Base-by-base conservation (phyloP, 805 yeast genomes). In the Lipomyces yamadae region DNA sequence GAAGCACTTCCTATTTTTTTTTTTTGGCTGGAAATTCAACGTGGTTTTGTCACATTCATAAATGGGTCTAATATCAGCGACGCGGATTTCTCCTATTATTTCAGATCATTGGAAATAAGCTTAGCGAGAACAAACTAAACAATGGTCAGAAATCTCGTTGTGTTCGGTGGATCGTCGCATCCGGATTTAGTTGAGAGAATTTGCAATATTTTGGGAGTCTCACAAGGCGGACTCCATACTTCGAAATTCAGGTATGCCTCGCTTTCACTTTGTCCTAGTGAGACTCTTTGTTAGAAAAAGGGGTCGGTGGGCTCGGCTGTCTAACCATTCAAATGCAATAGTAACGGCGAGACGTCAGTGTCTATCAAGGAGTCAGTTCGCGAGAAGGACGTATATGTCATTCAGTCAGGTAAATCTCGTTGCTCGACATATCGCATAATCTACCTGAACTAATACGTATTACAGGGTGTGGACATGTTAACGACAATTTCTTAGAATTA, bases 311-410 rank as follows among this genome's bases (percentile, higher is more conserved):
- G 11, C 24, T 13, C n/a, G 57, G n/a, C 13, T 34, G 42, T 15
- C 32, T 35, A 10, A 56, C n/a, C 37, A 56, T 35, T 6, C 34
- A 10, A 24, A 18, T 53, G 15, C 15, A 15, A 52, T 66, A 88
- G 94, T 68, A 95, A 95, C 76, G 99, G 99, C 62, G 99, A 95
- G 76, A 93, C 97, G 3, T 88, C 94, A 35, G 91, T 95, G 66
- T 89, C 88, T 64, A 86, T 95, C 64, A 83, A 84, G 63, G 96
- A 92, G 74, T 90, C 97, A 11, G 98, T 95, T 32, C 84, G 99
- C 75, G 98, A 93, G 72, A 95, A 95, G 78, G 98, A 95, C 76
- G 98, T 95, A 5, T 95, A 89, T 75, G 92, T 92, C 56, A 83
- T 93, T 60, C 97, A 92, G 78, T 84, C 88, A 52, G 75, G 75